These are phyloP conservation scores for Diaporthe sp. DNA, from an alignment of 2,329 filamentous ascomycete genomes.

Conservation along the genomic window DNA sequence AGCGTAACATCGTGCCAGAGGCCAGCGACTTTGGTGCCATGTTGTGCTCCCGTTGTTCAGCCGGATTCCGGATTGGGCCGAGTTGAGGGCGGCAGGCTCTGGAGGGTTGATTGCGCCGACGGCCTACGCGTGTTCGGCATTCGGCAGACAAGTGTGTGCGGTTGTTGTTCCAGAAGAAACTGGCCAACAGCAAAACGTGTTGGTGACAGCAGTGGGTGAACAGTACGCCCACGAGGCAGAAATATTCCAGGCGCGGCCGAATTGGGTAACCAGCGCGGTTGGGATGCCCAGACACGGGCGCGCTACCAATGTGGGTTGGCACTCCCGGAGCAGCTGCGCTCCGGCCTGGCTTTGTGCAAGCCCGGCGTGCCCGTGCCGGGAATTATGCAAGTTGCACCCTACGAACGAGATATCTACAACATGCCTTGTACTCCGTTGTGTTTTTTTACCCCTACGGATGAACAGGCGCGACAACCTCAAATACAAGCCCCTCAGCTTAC, in stretches of 20 bases:
- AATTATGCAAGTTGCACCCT: constrained; percentile 10
- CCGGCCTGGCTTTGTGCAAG: constrained; percentile 27
- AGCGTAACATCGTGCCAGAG: constrained; percentile 2
- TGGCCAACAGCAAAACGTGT: not conserved
- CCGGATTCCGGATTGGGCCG: not conserved
- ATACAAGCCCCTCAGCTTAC: too few relatives aligned
- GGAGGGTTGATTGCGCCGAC: not conserved
- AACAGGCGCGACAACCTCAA: not conserved
- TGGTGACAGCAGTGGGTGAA: not conserved
- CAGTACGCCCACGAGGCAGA: not conserved
- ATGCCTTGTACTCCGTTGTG: not conserved
- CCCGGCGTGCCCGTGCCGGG: constrained; percentile 5
- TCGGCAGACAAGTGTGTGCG: not conserved
- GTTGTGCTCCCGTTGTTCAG: not conserved
- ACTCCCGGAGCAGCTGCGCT: constrained; percentile 21
- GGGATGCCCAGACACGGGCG: not conserved
- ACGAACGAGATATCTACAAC: too few relatives aligned
- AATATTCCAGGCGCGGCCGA: not conserved
- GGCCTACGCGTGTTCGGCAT: not conserved
- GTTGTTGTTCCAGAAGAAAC: not conserved
- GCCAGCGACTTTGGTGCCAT: not conserved
- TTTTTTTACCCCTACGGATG: not conserved
- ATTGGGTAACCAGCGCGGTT: constrained; percentile 26
- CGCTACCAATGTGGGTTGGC: not conserved
- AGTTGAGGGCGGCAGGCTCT: not conserved